phyloP scores from a whole-genome alignment of 2,329 filamentous ascomycete genomes.

The Blastomyces silverae region DNA sequence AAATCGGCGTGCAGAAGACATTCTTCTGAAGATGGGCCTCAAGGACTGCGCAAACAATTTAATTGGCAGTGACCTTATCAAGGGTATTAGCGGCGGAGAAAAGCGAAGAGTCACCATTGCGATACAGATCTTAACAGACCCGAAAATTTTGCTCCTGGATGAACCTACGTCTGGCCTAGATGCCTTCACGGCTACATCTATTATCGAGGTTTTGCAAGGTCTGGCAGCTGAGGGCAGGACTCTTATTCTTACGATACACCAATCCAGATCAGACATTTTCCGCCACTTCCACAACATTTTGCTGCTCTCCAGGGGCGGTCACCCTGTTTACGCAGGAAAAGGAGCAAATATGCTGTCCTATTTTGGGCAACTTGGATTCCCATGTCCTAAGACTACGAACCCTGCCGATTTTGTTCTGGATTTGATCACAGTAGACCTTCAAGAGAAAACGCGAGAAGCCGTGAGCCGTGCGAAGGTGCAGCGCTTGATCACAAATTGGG shows the following conservation, averaged over 20 bases:
- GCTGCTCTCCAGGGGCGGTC: constrained; percentile 62
- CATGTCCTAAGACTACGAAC: constrained; percentile 64
- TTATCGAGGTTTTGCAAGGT: constrained; percentile 64
- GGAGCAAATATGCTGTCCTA: constrained; percentile 59
- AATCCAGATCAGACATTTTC: constrained; percentile 67
- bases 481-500: constrained; percentile 56
- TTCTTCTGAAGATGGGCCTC: constrained; percentile 66
- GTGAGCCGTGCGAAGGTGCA: constrained; percentile 58
- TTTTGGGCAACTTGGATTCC: constrained; percentile 54
- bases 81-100: constrained; percentile 73
- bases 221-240: constrained; percentile 68
- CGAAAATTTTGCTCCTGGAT: constrained; percentile 64
- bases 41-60: constrained; percentile 72
- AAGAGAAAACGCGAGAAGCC: constrained; percentile 56
- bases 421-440: constrained; percentile 67
- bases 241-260: constrained; percentile 69
- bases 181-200: constrained; percentile 69
- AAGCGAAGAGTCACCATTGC: constrained; percentile 72
- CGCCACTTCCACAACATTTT: constrained; percentile 64
- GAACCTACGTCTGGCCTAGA: constrained; percentile 72
- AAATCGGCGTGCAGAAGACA: constrained; percentile 59
- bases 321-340: constrained; percentile 60
- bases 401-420: constrained; percentile 73
- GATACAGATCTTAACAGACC: constrained; percentile 69
- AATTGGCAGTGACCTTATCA: constrained; percentile 64